These are phyloP conservation scores for Alectoria sarmentosa DNA, from an alignment of 495 filamentous ascomycete species.

Conservation along the genomic window DNA sequence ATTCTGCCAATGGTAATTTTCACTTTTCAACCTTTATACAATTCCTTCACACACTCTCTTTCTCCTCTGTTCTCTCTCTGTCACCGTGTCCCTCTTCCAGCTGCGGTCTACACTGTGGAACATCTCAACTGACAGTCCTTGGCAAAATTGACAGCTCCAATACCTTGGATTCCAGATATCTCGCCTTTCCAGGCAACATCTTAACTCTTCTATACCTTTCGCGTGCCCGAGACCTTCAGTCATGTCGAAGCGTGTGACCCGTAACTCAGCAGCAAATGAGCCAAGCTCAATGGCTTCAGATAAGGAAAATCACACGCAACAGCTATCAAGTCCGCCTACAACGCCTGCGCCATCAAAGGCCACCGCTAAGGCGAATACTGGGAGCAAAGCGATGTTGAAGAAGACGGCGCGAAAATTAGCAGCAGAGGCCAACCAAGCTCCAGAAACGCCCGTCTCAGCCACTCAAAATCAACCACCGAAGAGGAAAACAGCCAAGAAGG, in stretches of 20 bases:
- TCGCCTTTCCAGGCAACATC: neutral
- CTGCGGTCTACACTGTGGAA: neutral
- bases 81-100: neutral
- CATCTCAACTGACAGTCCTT: neutral
- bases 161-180: neutral
- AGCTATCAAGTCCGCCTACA: constrained; percentile 15
- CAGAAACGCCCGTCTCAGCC: neutral
- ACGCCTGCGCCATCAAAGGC: constrained; percentile 1
- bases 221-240: neutral
- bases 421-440: neutral
- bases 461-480: neutral
- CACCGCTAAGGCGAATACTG: constrained; percentile 12
- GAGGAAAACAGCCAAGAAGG: neutral
- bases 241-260: constrained; percentile 28
- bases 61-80: neutral
- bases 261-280: constrained; percentile 25
- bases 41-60: neutral
- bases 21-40: no score
- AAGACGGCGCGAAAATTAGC: neutral
- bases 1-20: no score
- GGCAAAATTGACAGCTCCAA: neutral
- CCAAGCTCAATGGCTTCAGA: constrained; percentile 19
- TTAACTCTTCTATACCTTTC: neutral
- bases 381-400: constrained; percentile 9
- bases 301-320: constrained; percentile 9